phyloP scores from a whole-genome alignment of 495 filamentous ascomycete species.

The Amphirosellinia nigrospora region DNA sequence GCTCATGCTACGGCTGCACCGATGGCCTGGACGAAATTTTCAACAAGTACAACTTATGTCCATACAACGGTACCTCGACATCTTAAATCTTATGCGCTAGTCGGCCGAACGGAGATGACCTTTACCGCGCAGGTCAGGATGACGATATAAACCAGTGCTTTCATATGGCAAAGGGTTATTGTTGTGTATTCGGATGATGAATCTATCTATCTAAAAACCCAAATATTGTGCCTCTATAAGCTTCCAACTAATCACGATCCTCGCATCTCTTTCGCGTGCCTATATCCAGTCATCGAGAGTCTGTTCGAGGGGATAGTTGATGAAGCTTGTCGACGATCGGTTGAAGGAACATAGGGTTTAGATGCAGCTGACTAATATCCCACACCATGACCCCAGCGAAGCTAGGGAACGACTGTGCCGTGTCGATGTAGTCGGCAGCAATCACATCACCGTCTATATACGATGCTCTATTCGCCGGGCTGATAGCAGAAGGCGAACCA shows the following conservation, averaged over 20 bases:
- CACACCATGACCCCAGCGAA: conserved; percentile 76
- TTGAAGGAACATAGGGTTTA: conserved; percentile 61
- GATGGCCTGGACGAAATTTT: conserved; percentile 20
- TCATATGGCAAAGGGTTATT: not conserved
- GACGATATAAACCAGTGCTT: not conserved
- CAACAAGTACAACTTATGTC: conserved; percentile 16
- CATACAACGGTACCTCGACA: conserved; percentile 17
- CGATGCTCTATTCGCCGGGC: conserved; percentile 58
- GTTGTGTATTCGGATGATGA: not conserved
- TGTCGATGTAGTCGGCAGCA: not conserved
- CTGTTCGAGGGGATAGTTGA: not conserved
- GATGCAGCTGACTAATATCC: conserved; percentile 67
- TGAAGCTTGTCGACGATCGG: not conserved
- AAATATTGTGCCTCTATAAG: not conserved
- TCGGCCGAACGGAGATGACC: not conserved
- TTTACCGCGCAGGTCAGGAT: not conserved
- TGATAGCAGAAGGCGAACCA: conserved; percentile 58
- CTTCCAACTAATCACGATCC: too few species aligned
- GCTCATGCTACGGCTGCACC: conserved; percentile 20
- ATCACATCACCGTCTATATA: conserved; percentile 31
- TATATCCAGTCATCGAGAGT: not conserved
- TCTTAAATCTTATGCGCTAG: not conserved
- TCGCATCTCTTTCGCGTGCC: not conserved
- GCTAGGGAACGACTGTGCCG: conserved; percentile 37
- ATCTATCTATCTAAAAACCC: not conserved